Conservation (phyloP, 257 asterid species). For the Hygrophila difformis region DNA sequence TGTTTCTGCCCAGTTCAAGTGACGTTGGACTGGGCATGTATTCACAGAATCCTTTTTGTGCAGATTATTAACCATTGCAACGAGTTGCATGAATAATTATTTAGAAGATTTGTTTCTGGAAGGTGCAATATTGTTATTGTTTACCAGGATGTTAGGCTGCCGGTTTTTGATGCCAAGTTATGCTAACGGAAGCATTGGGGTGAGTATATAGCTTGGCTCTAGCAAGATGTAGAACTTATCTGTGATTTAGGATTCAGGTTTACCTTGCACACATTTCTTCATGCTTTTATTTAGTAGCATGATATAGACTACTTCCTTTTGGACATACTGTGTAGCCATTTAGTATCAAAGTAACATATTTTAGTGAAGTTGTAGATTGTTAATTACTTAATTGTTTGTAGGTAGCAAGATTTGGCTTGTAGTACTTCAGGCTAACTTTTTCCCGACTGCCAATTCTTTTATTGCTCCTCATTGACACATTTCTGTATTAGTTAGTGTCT, state of each 20-base stretch:
- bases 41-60: slow-evolving; percentile 8
- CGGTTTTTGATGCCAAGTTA: slow-evolving; percentile 6
- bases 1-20: neutral
- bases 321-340: too few relatives aligned
- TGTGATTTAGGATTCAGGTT: too few relatives aligned
- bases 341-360: too few relatives aligned
- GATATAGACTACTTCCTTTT: neutral
- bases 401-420: too few relatives aligned
- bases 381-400: too few relatives aligned
- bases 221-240: slow-evolving; percentile 1
- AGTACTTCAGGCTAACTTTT: too few relatives aligned
- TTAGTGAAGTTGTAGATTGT: too few relatives aligned
- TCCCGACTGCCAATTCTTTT: too few relatives aligned
- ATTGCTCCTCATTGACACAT: too few relatives aligned
- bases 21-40: neutral
- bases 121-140: neutral
- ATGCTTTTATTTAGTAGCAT: neutral
- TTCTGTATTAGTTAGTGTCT: too few relatives aligned
- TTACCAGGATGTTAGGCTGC: neutral
- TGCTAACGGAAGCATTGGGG: neutral
- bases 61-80: neutral
- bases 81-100: neutral
- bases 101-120: neutral
- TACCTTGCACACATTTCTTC: too few relatives aligned
- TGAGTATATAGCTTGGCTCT: slow-evolving; percentile 28